Base-by-base conservation (phyloP, 176 grass and related monocot genomes). In the Zoysia japonica region DNA sequence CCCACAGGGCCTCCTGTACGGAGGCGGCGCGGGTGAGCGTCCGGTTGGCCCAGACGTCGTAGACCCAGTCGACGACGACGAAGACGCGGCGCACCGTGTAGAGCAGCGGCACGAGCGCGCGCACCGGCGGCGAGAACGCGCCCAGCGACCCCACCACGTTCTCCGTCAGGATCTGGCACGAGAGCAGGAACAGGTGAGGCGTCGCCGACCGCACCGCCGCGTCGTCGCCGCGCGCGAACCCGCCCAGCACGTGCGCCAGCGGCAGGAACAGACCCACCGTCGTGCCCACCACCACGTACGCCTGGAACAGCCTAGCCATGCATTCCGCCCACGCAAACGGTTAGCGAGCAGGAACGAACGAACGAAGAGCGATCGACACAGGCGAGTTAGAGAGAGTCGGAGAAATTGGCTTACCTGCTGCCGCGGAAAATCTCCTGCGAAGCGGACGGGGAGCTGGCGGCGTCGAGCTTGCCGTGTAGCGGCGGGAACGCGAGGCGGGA, bases 121-220 rank as follows among this genome's bases (percentile, higher is more conserved):
- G 44, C 1, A 98, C 89, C 4, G 92, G 95, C 77, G 86, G 83
- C 38, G 95, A 94, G 90, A 98, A 98, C 39, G 88, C n/a, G 15
- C 76, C 85, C 38, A 94, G 53, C 61, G 91, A 77, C 17, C 85
- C 85, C 1, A 98, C 68, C 11, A 98, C 79, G 86, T 98, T 98
- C 87, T 98, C 95, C 2, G 92, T 98, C 11, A 98, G 82, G 75
- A 98, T 90, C 85, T 98, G 95, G 80, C 92, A 98, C 0, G 92
- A 92, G 9, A 98, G 80, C 65, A 98, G 71, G 88, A 98, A 98
- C 36, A 98, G 85, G 77, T 94, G 95, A 40, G 95, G 95, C 76
- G 95, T 94, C 20, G 89, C 87, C 1, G 89, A 84, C 48, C 85
- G 75, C 78, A 94, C 85, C 5, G 89, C 85, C 3, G 78, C 71